These are phyloP conservation scores for Fusarium subtropicale DNA, from an alignment of 2,329 filamentous ascomycete species.

Conservation along the genomic window DNA sequence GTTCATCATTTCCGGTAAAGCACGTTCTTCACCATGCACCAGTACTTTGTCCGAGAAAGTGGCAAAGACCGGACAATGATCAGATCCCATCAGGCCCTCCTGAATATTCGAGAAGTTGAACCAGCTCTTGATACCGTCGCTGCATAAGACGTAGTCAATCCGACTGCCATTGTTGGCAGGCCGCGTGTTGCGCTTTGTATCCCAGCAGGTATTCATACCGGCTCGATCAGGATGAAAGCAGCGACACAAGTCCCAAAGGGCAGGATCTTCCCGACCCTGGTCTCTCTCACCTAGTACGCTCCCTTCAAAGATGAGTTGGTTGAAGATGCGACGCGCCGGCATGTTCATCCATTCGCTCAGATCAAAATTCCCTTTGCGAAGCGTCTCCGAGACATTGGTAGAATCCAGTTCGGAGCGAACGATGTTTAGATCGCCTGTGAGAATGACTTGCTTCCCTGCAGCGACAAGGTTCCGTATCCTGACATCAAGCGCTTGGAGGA, in stretches of 20 bases:
- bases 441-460: constrained; percentile 84
- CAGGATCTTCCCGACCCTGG: constrained; percentile 73
- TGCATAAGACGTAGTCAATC: constrained; percentile 94
- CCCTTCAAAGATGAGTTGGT: constrained; percentile 83
- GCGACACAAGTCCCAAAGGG: constrained; percentile 86
- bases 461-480: constrained; percentile 85
- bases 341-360: constrained; percentile 78
- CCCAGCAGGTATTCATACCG: constrained; percentile 98
- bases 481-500: constrained; percentile 82
- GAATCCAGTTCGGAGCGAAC: constrained; percentile 76
- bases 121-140: constrained; percentile 81
- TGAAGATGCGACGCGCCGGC: constrained; percentile 82
- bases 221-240: constrained; percentile 80
- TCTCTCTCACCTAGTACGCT: constrained; percentile 75
- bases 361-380: constrained; percentile 76
- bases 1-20: constrained; percentile 81
- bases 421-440: constrained; percentile 92
- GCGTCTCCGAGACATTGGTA: constrained; percentile 76
- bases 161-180: constrained; percentile 92
- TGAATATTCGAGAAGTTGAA: constrained; percentile 87
- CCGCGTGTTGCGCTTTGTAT: constrained; percentile 93
- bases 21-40: constrained; percentile 59
- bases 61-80: constrained; percentile 94
- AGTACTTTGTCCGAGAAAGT: constrained; percentile 73
- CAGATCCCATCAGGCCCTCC: constrained; percentile 91